Base-by-base conservation (phyloP, 2,329 filamentous ascomycete species). In the Xylaria sp. region DNA sequence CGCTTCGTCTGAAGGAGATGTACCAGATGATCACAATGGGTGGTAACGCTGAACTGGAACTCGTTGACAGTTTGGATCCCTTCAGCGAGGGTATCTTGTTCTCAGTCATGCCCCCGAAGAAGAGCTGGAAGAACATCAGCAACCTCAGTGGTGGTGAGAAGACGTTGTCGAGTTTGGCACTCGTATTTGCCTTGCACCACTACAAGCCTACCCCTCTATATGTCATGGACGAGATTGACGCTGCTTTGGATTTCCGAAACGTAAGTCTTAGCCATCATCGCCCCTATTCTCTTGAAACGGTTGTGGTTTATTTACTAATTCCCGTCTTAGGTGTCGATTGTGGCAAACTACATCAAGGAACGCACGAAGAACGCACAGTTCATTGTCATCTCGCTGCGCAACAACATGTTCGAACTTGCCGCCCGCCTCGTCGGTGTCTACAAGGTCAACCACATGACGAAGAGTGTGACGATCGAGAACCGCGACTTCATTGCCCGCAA, bases 11-110 rank as follows among this genome's bases (percentile, higher is more conserved):
- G 51, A 99, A 99, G 79, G 94, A 99, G 72, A 99, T 99, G 94
- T 99, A 99, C 77, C 94, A 99, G 74, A 97, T 99, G 92, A 99
- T 99, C 73, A 99, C 94, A 19, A 97, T 99, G 92, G 94, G 94
- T 63, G 94, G 94, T 58, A 99, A 99, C 69, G 94, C 94, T 0
- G 94, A 99, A 77, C 84, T 99, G 10, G 95, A 99, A 75, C 86
- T 99, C 23, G 94, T 99, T 47, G 94, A 99, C 78, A 93, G 89
- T 16, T 80, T 99, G 2, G 95, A 99, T 73, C 94, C 94, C 0
- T 99, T 99, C 79, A 92, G 90, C 5, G 94, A 99, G 75, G 94
- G 94, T 30, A 97, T 99, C 63, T 74, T 97, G 52, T 99, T 99
- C 79, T 93, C 88, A 58, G 95, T 99, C 66, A 99, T 99, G 94